Percentiles rank a stretch among this genome's conserved stretches.
Conservation (phyloP, 1,284 basidiomycete genomes). For the Trichosporon ovoides region DNA sequence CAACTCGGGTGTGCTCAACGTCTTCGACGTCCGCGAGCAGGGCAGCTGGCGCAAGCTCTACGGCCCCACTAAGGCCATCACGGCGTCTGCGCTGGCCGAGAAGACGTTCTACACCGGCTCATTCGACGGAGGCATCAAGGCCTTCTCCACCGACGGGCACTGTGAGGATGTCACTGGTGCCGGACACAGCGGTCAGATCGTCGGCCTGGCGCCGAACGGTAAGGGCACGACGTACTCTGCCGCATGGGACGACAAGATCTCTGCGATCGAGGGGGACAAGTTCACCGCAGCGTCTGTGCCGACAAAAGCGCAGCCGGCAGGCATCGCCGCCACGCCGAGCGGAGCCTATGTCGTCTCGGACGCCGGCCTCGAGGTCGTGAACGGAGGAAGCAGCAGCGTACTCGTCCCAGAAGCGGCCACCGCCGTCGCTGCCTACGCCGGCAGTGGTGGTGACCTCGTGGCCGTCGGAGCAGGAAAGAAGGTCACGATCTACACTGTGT, state of each 20-base stretch:
- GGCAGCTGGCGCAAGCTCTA: conserved; percentile 60
- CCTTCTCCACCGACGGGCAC: conserved; percentile 53
- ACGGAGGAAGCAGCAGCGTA: conserved; percentile 24
- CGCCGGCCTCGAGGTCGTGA: conserved; percentile 58
- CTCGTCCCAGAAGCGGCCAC: conserved; percentile 22
- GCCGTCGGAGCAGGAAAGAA: conserved; percentile 55
- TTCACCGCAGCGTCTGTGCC: conserved; percentile 52
- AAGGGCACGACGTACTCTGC: conserved; percentile 59
- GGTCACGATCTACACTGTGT: conserved; percentile 50
- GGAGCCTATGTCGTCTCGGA: conserved; percentile 69
- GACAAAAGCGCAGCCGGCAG: conserved; percentile 65
- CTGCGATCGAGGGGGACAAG: conserved; percentile 54
- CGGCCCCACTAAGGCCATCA: conserved; percentile 74
- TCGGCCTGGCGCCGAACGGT: conserved; percentile 55
- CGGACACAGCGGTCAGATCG: conserved; percentile 67
- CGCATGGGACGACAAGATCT: conserved; percentile 69
- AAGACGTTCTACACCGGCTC: conserved; percentile 73
- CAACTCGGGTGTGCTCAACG: conserved; percentile 72
- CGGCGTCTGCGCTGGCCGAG: conserved; percentile 55
- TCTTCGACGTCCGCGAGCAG: conserved; percentile 74
- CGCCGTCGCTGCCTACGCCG: conserved; percentile 36
- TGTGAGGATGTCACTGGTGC: conserved; percentile 58
- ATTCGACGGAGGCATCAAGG: conserved; percentile 72
- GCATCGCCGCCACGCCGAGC: conserved; percentile 57
- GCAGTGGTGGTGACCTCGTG: conserved; percentile 34